A percentile compares a stretch with the other conserved stretches of the same genome.
Conservation (phyloP, 2,329 filamentous ascomycete species). For the Tolypocladium ovalisporum region DNA sequence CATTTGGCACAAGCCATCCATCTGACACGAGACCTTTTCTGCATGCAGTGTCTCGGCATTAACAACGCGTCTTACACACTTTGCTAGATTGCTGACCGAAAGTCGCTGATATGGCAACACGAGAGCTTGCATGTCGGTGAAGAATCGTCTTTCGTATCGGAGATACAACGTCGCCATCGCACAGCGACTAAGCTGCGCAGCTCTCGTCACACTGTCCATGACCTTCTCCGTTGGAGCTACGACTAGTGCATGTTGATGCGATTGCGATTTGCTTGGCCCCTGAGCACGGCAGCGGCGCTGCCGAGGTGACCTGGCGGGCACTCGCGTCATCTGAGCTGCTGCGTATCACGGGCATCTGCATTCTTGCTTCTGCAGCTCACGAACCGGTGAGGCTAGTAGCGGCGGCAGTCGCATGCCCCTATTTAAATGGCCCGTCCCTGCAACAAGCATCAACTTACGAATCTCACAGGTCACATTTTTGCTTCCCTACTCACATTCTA, state of each 20-base stretch:
- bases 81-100: not conserved
- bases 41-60: not conserved
- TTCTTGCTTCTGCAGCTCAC: not conserved
- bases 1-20: no score
- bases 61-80: not conserved
- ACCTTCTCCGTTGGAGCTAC: not conserved
- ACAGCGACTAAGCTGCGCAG: not conserved
- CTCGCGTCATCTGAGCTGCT: not conserved
- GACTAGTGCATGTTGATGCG: not conserved
- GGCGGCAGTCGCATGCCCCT: not conserved
- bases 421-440: not conserved
- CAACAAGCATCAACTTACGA: not conserved
- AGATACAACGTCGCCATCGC: not conserved
- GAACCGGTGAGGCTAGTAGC: not conserved
- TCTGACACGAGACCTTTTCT: not conserved
- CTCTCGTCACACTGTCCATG: not conserved
- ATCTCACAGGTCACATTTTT: not conserved
- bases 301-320: not conserved
- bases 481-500: not conserved
- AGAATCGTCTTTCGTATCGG: not conserved
- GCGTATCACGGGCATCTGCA: not conserved
- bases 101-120: not conserved
- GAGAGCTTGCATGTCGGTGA: not conserved
- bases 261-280: not conserved
- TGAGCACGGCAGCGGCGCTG: not conserved